These are phyloP conservation scores for Cucurbita moschata DNA, from an alignment of 306 rosid genomes.

Conservation along the genomic window DNA sequence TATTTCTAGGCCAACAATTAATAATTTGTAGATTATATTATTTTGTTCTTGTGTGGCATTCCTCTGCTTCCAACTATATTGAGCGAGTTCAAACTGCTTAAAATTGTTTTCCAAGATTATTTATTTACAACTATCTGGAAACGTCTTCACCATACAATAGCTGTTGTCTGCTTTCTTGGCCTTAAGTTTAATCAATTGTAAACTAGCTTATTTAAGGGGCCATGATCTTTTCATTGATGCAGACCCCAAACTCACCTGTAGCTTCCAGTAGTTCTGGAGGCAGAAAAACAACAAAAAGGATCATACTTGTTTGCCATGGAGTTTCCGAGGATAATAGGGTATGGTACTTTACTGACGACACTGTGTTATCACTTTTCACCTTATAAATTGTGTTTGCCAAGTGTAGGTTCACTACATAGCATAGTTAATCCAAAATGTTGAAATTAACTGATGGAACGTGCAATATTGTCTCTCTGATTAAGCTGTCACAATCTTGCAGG, in stretches of 20 bases:
- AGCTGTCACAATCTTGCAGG: conserved; percentile 30
- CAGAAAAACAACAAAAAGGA: conserved; percentile 42
- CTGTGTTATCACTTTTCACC: not conserved
- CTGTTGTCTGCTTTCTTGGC: not conserved
- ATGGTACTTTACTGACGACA: not conserved
- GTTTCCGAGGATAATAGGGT: conserved; percentile 36
- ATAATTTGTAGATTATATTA: not conserved
- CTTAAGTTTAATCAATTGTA: not conserved
- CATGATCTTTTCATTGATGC: conserved; percentile 27
- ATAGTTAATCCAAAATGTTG: not conserved
- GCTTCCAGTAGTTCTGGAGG: conserved; percentile 67
- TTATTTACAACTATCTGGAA: not conserved
- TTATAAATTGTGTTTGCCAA: not conserved
- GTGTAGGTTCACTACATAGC: not conserved
- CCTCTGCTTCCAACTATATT: not conserved
- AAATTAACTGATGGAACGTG: not conserved
- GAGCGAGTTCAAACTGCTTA: not conserved
- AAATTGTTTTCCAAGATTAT: not conserved
- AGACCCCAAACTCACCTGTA: conserved; percentile 94
- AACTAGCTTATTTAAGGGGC: not conserved
- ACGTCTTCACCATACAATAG: not conserved
- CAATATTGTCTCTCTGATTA: conserved; percentile 12
- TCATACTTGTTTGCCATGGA: conserved; percentile 74
- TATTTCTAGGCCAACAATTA: not conserved
- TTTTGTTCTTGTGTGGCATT: not conserved